Evolutionary conservation across 2,329 filamentous ascomycete species (phyloP), one percentile per base, ranked within the genome.

Genomic region (Zymoseptoria pseudotritici): DNA sequence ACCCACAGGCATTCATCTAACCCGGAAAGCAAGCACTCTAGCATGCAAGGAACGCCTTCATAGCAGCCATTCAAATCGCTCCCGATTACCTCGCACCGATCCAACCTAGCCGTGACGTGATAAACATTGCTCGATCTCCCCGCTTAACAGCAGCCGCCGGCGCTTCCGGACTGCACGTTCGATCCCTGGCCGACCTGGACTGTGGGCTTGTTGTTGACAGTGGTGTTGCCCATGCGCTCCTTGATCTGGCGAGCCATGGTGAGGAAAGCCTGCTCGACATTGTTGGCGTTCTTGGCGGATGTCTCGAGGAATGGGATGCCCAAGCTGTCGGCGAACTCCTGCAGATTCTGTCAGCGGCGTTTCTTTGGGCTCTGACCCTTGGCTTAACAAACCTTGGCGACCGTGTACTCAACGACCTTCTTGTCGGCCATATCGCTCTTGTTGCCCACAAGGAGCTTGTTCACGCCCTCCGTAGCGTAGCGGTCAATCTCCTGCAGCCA

Each of bases 391-490:
- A 97, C 94, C 90, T 99, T 99, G 70, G 94, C 94, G 69, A 97
- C 94, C 66, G 91, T 96, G 85, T 99, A 99, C 79, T 99, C 94
- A 64, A 99, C 94, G 50, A 97, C 94, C 84, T 97, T 99, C 89
- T 99, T 99, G 81, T 99, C 94, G 62, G 93, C 87, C 91, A 99
- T 97, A 89, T 99, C 94, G 80, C 91, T 96, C 89, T 99, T 99
- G 89, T 99, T 99, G 74, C 94, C 94, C 65, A 99, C 93, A 64
- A 99, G 87, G 68, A 99, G 85, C 85, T 99, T 99, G 86, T 99
- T 99, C 74, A 99, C 94, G 67, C 94, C 94, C 80, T 99, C 94
- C 69, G 94, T 99, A 71, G 94, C 94, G 74, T 99, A 97, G 77
- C 94, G 88, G 82, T 99, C 94, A 72, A 99, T 99, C 82, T 99